phyloP scores from a whole-genome alignment of 345 rosid genomes.

The Gossypium thurberi region DNA sequence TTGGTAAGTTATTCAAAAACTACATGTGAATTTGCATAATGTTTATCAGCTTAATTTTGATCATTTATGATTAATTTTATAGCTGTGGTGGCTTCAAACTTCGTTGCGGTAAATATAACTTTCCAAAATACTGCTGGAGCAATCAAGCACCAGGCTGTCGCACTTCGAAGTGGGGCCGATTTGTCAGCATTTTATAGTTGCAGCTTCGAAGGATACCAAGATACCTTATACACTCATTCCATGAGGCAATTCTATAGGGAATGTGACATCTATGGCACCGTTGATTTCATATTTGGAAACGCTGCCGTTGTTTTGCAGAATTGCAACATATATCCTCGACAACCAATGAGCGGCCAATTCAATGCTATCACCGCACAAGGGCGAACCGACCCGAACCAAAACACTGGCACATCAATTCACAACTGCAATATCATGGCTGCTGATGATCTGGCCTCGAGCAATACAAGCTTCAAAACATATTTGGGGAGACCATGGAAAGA shows the following conservation, averaged over 20 bases:
- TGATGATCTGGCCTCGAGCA: neutral
- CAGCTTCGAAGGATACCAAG: conserved; percentile 21
- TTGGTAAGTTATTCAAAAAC: conserved; percentile 28
- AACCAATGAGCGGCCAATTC: neutral
- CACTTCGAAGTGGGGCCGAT: conserved; percentile 16
- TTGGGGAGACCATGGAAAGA: conserved; percentile 27
- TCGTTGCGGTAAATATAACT: conserved; percentile 11
- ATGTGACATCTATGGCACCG: conserved; percentile 23
- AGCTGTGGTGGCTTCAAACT: neutral
- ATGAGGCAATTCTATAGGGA: conserved; percentile 27
- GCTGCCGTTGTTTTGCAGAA: conserved; percentile 21
- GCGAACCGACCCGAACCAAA: conserved; percentile 8
- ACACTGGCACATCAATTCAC: conserved; percentile 19
- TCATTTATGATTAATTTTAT: neutral
- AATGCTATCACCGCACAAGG: conserved; percentile 29
- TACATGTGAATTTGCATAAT: neutral
- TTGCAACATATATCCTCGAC: conserved; percentile 16
- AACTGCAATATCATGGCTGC: conserved; percentile 18
- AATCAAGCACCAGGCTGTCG: conserved; percentile 22
- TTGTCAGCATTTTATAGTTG: conserved; percentile 22
- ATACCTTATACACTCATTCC: conserved; percentile 12
- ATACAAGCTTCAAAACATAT: neutral
- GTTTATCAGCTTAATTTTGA: neutral
- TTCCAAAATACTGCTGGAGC: conserved; percentile 27
- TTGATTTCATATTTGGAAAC: conserved; percentile 31